A percentile compares a stretch with the other conserved stretches of the same genome.
phyloP scores from a whole-genome alignment of 148 eudicot genomes.

The Talinum fruticosum region DNA sequence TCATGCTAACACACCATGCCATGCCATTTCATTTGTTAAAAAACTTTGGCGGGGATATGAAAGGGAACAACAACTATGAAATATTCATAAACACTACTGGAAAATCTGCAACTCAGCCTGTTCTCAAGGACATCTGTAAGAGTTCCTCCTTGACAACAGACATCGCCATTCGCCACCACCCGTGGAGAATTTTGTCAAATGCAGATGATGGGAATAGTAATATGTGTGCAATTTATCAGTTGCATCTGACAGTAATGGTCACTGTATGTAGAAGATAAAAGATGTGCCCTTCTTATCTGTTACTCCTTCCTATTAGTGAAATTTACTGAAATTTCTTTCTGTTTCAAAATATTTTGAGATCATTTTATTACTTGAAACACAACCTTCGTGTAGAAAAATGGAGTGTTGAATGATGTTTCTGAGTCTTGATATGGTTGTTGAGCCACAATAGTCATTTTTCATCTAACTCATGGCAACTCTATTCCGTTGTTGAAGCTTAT shows the following conservation, averaged over 20 bases:
- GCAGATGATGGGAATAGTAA: neutral
- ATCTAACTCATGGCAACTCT: neutral
- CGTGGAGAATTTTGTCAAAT: neutral
- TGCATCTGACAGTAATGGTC: too few relatives aligned
- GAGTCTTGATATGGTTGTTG: neutral
- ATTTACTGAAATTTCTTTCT: too few relatives aligned
- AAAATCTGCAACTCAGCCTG: too few relatives aligned
- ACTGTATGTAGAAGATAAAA: neutral
- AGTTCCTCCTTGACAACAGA: too few relatives aligned
- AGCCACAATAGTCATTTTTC: neutral
- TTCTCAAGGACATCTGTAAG: too few relatives aligned
- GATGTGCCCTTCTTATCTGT: neutral
- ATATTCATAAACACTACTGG: neutral
- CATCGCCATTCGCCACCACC: too few relatives aligned
- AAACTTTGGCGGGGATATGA: neutral
- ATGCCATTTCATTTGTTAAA: neutral
- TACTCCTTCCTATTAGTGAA: neutral
- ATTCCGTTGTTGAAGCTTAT: neutral
- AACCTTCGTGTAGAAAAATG: neutral
- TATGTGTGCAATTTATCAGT: neutral
- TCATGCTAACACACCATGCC: neutral
- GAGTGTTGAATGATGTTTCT: neutral
- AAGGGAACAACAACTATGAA: neutral
- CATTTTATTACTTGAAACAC: too few relatives aligned
- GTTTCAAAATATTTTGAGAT: neutral